phyloP scores from a whole-genome alignment of 345 rosid species.

The Geranium rotundifolium region DNA sequence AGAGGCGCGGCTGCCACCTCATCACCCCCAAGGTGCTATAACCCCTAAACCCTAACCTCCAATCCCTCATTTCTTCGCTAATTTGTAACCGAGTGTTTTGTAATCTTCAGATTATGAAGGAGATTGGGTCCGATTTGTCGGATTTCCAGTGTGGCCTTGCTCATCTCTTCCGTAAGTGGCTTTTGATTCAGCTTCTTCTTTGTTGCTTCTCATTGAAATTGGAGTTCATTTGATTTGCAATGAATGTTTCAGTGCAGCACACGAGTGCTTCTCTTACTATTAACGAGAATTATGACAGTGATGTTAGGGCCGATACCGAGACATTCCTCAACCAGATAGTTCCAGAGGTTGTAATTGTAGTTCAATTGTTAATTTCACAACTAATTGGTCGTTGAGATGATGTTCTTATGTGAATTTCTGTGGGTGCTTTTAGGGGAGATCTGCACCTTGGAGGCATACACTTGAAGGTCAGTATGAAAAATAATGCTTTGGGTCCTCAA shows the following conservation, averaged over 20 bases:
- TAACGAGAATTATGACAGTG: slow-evolving; percentile 92
- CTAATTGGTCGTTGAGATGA: background rate
- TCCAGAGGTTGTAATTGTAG: slow-evolving; percentile 51
- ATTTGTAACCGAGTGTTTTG: background rate
- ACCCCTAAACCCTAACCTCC: background rate
- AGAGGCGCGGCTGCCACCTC: slow-evolving; percentile 84
- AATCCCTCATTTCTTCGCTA: background rate
- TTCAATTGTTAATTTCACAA: background rate
- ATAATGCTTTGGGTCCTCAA: background rate
- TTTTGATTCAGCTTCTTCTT: background rate
- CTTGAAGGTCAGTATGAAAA: slow-evolving; percentile 52
- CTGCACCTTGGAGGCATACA: slow-evolving; percentile 96
- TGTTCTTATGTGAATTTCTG: background rate
- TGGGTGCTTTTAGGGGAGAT: slow-evolving; percentile 46
- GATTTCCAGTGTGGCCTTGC: slow-evolving; percentile 87
- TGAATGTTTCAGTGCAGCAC: slow-evolving; percentile 53
- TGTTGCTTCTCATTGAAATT: background rate
- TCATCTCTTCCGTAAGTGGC: slow-evolving; percentile 64
- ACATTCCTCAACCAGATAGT: slow-evolving; percentile 85
- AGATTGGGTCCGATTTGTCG: slow-evolving; percentile 56
- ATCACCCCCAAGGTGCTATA: slow-evolving; percentile 59
- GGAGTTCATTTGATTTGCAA: background rate
- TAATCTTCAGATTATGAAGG: slow-evolving; percentile 57
- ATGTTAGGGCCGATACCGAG: slow-evolving; percentile 87
- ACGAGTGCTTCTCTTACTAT: slow-evolving; percentile 93